Evolutionary conservation across 2,329 filamentous ascomycete genomes (phyloP), one percentile per base, ranked within the genome.

Genomic region (Colletotrichum orchidophilum): DNA sequence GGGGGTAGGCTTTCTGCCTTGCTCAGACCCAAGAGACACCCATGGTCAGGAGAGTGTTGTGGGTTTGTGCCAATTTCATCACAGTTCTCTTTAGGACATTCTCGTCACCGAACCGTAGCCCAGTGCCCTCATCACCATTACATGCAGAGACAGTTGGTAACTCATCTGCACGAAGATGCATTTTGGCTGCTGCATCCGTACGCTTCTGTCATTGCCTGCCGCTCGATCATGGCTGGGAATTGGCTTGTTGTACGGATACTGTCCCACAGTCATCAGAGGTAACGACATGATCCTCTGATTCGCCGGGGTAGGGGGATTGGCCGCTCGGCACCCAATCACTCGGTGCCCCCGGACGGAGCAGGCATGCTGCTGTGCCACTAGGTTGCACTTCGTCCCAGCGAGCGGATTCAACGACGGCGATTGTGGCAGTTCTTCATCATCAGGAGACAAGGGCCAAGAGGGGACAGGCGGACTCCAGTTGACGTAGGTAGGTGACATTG

Each of bases 1-100:
- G n/a, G n/a, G 67, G 50, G 63, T 35, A 61, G 57, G 62, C 42
- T 21, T 33, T 57, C 63, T 66, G 50, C 67, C 57, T 66, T 50
- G 50, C 29, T 35, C 39, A 57, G 57, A 59, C 63, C 50, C 21
- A 39, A 35, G 15, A 42, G 61, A 26, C 42, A 57, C 24, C 53
- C 67, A 57, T 50, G n/a, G 63, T 52, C 21, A 15, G 67, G 63
- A 61, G 55, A 21, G 42, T 24, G 31, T 31, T 31, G 63, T 67
- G 67, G 67, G 26, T 39, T 54, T 42, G 63, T 27, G 50, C 39
- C 42, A n/a, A 63, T 27, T n/a, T 9, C 8, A 24, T 11, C 26
- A 27, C 24, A 29, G 9, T 15, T 31, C 58, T 1, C 49, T 50
- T 21, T 46, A n/a, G 18, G 39, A 46, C 15, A 46, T 31, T 29